These are phyloP conservation scores for Gossypium mustelinum DNA, from an alignment of 345 rosid species.

Conservation along the genomic window DNA sequence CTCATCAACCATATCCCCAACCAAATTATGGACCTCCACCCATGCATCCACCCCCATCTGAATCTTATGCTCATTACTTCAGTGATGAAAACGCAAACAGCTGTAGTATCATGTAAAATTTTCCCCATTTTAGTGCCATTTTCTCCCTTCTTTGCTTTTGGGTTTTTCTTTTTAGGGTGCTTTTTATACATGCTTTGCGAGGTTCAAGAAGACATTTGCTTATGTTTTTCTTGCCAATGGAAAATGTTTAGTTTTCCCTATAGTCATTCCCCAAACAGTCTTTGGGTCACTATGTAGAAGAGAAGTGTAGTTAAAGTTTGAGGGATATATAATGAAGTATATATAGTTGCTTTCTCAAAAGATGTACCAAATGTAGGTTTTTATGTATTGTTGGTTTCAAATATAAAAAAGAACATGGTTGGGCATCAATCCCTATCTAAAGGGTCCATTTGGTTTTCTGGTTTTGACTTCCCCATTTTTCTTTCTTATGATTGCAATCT, in stretches of 20 bases:
- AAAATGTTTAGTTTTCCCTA: constrained; percentile 11
- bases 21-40: constrained; percentile 58
- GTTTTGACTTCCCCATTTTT: not conserved
- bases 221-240: constrained; percentile 6
- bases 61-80: constrained; percentile 62
- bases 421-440: constrained; percentile 20
- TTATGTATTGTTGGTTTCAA: constrained; percentile 6
- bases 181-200: constrained; percentile 18
- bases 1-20: constrained; percentile 38
- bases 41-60: constrained; percentile 44
- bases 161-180: constrained; percentile 4
- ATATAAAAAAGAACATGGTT: not conserved
- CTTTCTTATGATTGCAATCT: not conserved
- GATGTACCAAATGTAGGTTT: not conserved
- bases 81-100: constrained; percentile 88
- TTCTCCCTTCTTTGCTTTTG: not conserved
- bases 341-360: constrained; percentile 16
- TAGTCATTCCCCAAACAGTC: not conserved
- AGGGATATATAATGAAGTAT: not conserved
- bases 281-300: not conserved
- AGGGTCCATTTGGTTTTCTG: not conserved
- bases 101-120: constrained; percentile 79
- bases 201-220: constrained; percentile 13
- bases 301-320: not conserved
- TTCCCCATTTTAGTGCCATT: not conserved